Evolutionary conservation across 2,329 filamentous ascomycete species (phyloP).

Genomic region (Nothopassalora personata): DNA sequence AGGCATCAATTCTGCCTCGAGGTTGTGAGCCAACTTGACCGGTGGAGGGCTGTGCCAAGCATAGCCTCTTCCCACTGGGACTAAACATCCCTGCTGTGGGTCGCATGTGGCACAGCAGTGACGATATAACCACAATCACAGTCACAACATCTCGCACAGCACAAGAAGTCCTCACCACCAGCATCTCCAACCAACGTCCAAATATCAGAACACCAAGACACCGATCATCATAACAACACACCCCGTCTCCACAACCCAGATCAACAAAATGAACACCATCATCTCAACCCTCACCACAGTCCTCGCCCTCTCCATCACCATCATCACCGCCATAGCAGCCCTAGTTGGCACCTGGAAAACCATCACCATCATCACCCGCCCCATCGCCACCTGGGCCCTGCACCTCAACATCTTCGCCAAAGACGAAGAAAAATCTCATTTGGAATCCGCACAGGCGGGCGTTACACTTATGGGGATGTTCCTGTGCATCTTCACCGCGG

Average conservation of each 20-base stretch:
- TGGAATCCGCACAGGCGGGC: background rate
- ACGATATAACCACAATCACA: background rate
- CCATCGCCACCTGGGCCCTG: background rate
- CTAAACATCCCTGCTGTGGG: background rate
- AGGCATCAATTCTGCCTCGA: too few species aligned
- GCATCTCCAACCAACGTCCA: background rate
- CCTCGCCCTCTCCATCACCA: background rate
- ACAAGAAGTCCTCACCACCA: background rate
- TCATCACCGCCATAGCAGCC: background rate
- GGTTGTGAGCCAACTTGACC: too few species aligned
- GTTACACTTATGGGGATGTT: background rate
- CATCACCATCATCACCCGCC: background rate
- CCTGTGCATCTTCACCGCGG: background rate
- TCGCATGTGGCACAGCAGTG: too few species aligned
- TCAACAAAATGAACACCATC: background rate
- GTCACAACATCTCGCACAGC: background rate
- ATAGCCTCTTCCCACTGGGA: background rate
- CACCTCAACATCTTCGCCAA: background rate
- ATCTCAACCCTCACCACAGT: background rate
- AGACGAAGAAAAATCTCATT: background rate
- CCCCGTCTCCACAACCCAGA: background rate
- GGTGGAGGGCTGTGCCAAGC: background rate
- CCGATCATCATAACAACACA: background rate
- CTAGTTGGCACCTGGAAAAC: background rate
- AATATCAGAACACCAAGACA: background rate